Conservation (phyloP, 495 filamentous ascomycete species). For the Trichoderma gamsii region DNA sequence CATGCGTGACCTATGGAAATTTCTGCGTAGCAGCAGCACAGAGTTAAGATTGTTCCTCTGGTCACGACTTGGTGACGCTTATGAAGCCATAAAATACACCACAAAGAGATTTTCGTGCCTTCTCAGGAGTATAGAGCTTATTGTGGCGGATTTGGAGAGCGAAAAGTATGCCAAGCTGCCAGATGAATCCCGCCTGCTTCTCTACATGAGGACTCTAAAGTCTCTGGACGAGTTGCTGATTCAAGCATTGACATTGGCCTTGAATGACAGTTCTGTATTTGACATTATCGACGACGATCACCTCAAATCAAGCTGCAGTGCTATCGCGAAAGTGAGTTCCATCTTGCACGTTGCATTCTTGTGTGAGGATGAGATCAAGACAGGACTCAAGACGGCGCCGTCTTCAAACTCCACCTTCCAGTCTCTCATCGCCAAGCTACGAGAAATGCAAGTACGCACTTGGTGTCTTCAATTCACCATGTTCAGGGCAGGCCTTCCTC, state of each 20-base stretch:
- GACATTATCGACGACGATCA: constrained; percentile 79
- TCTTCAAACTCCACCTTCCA: constrained; percentile 34
- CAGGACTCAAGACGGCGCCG: constrained; percentile 53
- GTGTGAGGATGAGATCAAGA: constrained; percentile 73
- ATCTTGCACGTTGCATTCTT: constrained; percentile 72
- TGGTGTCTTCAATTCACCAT: constrained; percentile 77
- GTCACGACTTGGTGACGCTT: constrained; percentile 80
- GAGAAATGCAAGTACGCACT: constrained; percentile 81
- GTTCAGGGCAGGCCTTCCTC: constrained; percentile 46
- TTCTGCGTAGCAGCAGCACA: constrained; percentile 71
- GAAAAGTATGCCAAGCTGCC: constrained; percentile 54
- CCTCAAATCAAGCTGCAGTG: constrained; percentile 60
- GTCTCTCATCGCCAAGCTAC: constrained; percentile 62
- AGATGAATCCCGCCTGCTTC: constrained; percentile 55
- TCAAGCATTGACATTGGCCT: constrained; percentile 54
- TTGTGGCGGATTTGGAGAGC: constrained; percentile 65
- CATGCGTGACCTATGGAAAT: constrained; percentile 71
- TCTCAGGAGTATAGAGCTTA: constrained; percentile 73
- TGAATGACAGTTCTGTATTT: constrained; percentile 66
- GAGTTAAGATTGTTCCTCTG: constrained; percentile 80
- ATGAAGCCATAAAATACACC: constrained; percentile 71
- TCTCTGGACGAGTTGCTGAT: constrained; percentile 68
- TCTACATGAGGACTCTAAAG: constrained; percentile 69
- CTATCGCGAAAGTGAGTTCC: constrained; percentile 58
- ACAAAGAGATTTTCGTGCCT: constrained; percentile 84